These are phyloP conservation scores for Cryptomeria japonica DNA, from an alignment of 75 land plant genomes.

Conservation along the genomic window DNA sequence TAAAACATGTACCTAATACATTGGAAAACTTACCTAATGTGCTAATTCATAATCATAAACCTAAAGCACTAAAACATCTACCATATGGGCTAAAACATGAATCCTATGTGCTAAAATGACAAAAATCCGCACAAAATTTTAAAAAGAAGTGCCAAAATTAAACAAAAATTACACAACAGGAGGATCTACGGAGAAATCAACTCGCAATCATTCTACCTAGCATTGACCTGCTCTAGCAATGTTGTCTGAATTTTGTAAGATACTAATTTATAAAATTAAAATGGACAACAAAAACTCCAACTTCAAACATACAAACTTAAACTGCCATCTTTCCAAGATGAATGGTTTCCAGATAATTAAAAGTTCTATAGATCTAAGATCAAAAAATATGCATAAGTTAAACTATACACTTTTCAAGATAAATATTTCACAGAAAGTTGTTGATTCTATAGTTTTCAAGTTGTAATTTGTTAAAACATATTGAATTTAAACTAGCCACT, in stretches of 20 bases:
- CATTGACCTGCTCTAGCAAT: background rate
- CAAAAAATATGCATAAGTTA: background rate
- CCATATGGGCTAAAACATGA: too few species aligned
- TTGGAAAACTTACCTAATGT: too few species aligned
- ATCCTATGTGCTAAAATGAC: too few species aligned
- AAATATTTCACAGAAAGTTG: background rate
- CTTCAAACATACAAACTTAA: background rate
- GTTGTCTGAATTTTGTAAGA: too few species aligned
- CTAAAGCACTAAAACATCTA: too few species aligned
- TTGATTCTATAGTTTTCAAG: background rate
- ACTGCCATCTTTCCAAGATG: background rate
- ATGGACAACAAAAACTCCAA: background rate
- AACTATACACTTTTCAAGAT: background rate
- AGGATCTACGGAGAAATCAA: too few species aligned
- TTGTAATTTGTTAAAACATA: background rate
- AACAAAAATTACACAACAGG: too few species aligned
- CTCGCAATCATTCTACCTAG: background rate
- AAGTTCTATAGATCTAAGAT: background rate
- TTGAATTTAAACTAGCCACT: background rate
- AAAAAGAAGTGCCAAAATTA: too few species aligned
- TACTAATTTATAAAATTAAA: background rate
- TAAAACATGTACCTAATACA: too few species aligned
- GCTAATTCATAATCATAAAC: too few species aligned
- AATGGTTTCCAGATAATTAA: background rate
- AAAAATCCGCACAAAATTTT: too few species aligned